Evolutionary conservation across 1,284 basidiomycete genomes (phyloP), one percentile per base, ranked within the genome.

Genomic region (Ceratobasidium sp.): DNA sequence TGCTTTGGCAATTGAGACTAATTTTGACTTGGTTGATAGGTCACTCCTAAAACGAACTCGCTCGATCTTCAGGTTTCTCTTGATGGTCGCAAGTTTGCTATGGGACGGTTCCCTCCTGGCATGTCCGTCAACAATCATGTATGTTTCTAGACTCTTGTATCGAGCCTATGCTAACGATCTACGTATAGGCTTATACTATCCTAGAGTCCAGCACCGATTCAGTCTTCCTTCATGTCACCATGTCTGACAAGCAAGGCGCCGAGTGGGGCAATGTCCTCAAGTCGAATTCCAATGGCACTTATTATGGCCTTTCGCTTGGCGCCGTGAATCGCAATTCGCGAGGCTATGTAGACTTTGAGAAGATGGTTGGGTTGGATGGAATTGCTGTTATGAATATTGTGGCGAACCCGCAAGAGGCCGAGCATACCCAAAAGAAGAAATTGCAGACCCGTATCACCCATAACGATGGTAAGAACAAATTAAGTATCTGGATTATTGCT

Each of bases 291-390:
- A 99, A 99, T 83, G 97, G 97, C 48, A 99, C 98, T 0, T 99
- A 98, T 87, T 99, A 96, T 84, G 91, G 94, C 38, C 84, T 96
- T 20, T 95, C 96, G 0, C 83, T 94, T 66, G 93, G 95, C 81
- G 90, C 96, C 81, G 97, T 96, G 78, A 99, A 99, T 84, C 91
- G 97, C 38, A 93, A 99, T 84, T 86, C 90, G 0, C 84, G 87
- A 0, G 97, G 98, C 17, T 99, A 90, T 82, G 97, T 97, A 64
- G 98, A 99, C 84, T 99, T 99, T 82, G 97, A 99, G 87, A 99
- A 99, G 88, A 94, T 99, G 90, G 91, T 94, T 78, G 97, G 96
- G 1, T 85, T 99, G 67, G 97, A 99, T 84, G 97, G 97, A 0
- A 97, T 99, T 80, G 96, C 96, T 7, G 86, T 99, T 61, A 90